Evolutionary conservation across 257 asterid genomes (phyloP).

Genomic region (Paulownia fortunei): DNA sequence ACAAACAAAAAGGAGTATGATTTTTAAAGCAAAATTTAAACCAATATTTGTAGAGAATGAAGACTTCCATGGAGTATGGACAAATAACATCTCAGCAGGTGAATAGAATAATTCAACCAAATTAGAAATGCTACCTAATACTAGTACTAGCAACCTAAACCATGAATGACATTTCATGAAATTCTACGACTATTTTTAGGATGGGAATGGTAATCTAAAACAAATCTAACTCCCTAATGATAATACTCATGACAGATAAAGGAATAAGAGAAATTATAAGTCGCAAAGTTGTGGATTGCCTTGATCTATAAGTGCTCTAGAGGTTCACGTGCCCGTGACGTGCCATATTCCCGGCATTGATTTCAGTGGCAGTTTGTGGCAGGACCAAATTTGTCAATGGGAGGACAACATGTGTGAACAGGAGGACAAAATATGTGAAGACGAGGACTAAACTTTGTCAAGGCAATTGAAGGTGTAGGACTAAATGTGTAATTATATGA

Average conservation of each 20-base stretch:
- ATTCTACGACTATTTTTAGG: background rate
- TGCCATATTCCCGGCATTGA: too few species aligned
- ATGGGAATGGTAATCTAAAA: background rate
- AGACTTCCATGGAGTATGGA: constrained; percentile 1
- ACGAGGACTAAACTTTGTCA: too few species aligned
- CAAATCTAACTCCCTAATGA: background rate
- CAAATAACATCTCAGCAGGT: constrained; percentile 1
- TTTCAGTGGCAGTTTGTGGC: background rate
- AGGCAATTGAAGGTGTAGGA: too few species aligned
- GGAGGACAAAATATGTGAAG: background rate
- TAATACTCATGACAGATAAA: too few species aligned
- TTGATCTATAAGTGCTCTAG: too few species aligned
- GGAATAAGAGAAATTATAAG: background rate
- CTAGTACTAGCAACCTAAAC: background rate
- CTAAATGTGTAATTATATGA: too few species aligned
- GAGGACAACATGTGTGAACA: background rate
- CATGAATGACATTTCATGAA: background rate
- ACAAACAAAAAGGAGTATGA: background rate
- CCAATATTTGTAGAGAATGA: background rate
- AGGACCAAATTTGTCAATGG: background rate
- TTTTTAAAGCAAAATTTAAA: background rate
- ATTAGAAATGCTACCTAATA: background rate
- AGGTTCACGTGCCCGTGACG: too few species aligned
- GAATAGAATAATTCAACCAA: background rate
- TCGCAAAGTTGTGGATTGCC: too few species aligned